Conservation (phyloP, 148 eudicot genomes). For the Heliamphora exappendiculata region DNA sequence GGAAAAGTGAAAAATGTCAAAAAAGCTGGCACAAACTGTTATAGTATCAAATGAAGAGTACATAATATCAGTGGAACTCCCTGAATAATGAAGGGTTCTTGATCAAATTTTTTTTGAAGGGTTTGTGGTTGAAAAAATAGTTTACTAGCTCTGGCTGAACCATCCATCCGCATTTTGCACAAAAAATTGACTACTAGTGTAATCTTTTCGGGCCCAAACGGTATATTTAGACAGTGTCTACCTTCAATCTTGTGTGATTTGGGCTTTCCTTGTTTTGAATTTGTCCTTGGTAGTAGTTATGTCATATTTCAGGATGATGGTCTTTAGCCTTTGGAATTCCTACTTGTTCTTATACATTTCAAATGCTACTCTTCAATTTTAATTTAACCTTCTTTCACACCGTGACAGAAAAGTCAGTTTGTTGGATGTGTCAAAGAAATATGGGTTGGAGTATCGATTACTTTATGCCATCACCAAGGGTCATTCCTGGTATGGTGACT, state of each 20-base stretch:
- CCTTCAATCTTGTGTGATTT: not conserved
- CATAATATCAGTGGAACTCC: not conserved
- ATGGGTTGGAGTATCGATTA: slow-evolving; percentile 72
- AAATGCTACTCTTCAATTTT: not conserved
- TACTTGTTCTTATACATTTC: not conserved
- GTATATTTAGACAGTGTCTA: not conserved
- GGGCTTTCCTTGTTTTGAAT: not conserved
- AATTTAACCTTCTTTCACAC: slow-evolving; percentile 12
- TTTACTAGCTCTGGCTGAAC: not conserved
- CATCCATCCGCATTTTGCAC: not conserved
- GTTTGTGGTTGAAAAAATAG: not conserved
- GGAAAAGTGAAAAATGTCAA: not conserved
- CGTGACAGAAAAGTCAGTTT: slow-evolving; percentile 76
- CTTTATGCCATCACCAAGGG: slow-evolving; percentile 69
- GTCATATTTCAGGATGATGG: not conserved
- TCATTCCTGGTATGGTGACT: slow-evolving; percentile 85
- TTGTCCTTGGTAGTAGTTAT: not conserved
- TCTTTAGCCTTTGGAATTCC: not conserved
- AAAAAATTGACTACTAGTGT: not conserved
- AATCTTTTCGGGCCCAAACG: not conserved
- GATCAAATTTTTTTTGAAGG: too few relatives aligned
- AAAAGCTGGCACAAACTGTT: not conserved
- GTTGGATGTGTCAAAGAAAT: slow-evolving; percentile 93
- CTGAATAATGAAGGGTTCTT: too few relatives aligned
- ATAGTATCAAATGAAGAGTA: not conserved